Base-by-base conservation (phyloP, 768 basidiomycete species). In the Lepiota brunneoincarnata region DNA sequence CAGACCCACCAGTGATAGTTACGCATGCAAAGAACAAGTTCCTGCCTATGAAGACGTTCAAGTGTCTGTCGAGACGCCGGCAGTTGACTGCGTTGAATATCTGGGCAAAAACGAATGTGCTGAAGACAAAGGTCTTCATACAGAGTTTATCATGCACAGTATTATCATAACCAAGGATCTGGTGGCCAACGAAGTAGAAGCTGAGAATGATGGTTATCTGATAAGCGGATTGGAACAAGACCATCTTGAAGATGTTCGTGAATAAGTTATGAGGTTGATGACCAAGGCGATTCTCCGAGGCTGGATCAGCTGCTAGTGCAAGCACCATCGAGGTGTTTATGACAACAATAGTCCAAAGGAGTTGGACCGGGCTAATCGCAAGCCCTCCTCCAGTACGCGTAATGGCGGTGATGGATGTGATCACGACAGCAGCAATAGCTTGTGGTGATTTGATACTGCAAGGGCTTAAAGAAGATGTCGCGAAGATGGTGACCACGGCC, bases 401-500 rank as follows among this genome's bases (percentile, higher is more conserved):
- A 50, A 98, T 84, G 35, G 94, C 91, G 34, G 95, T 84, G 56
- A 96, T 81, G 61, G 93, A 95, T 9, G 96, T 98, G 65, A 98
- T 87, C 54, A 95, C 70, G 44, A 99, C 95, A 31, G 97, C 97
- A 6, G 94, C 93, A 56, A 98, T 83, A n/a, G 75, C 98, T 99
- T 63, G 91, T 91, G 18, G 90, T 91, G 57, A 92, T 78, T 71
- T 93, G 93, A 79, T 96, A 97, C 73, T 98, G 96, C 55, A 99
- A 67, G 75, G 98, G 98, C 75, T 98, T 99, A 66, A 88, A 86
- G 47, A 98, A 97, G 0, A 95, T 86, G 64, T 99, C 97, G 68
- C 98, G 98, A 58, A 99, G 96, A 63, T 93, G 95, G 45, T 97
- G 91, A 39, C 97, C 97, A 96, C 97, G 98, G 78, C 96, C 94